Evolutionary conservation across 306 rosid species (phyloP).

Genomic region (Ziziphus jujuba): DNA sequence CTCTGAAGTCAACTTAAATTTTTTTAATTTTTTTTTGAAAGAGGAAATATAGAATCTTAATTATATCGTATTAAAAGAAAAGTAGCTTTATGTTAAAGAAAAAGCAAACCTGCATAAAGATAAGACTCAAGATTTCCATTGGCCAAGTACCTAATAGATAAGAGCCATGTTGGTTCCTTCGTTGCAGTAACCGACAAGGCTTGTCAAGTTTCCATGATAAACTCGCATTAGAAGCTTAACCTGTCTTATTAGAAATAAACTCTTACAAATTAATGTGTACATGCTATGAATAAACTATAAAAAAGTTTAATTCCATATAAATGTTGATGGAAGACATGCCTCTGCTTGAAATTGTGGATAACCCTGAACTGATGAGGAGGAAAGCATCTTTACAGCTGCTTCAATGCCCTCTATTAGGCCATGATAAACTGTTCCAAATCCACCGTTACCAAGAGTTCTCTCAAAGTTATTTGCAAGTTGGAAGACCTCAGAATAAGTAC

Average conservation of each 20-base stretch:
- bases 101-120: conserved; percentile 33
- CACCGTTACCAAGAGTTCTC: conserved; percentile 47
- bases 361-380: conserved; percentile 39
- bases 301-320: not conserved
- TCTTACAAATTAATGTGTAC: not conserved
- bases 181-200: too few relatives aligned
- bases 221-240: conserved; percentile 42
- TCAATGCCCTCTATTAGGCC: conserved; percentile 36
- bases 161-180: conserved; percentile 34
- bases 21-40: too few relatives aligned
- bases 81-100: too few relatives aligned
- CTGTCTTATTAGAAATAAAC: conserved; percentile 23
- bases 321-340: conserved; percentile 24
- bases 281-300: too few relatives aligned
- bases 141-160: conserved; percentile 41
- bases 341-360: conserved; percentile 54
- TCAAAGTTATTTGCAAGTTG: conserved; percentile 28
- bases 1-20: too few relatives aligned
- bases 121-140: conserved; percentile 35
- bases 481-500: conserved; percentile 47
- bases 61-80: too few relatives aligned
- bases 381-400: conserved; percentile 65
- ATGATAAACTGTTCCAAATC: conserved; percentile 49
- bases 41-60: too few relatives aligned
- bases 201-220: conserved; percentile 51